Evolutionary conservation across 2,329 filamentous ascomycete genomes (phyloP).

Genomic region (Trichothecium sympodiale): DNA sequence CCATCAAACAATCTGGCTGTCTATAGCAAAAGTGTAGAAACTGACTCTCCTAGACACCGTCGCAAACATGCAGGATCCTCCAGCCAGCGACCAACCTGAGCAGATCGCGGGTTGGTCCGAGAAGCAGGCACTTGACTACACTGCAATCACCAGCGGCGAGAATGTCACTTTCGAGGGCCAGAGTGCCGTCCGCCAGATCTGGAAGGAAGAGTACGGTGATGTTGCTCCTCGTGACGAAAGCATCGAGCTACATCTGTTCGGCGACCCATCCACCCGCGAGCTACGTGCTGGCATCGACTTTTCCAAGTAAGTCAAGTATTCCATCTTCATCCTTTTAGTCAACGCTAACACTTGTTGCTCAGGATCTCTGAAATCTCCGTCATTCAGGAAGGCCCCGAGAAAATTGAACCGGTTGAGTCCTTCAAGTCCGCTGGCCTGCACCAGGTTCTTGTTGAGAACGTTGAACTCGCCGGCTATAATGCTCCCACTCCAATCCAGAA

Average conservation of each 20-base stretch:
- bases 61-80: too few species aligned
- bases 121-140: conserved; percentile 37
- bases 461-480: conserved; percentile 59
- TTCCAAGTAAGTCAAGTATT: conserved; percentile 36
- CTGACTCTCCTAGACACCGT: too few species aligned
- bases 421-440: conserved; percentile 78
- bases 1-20: too few species aligned
- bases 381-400: conserved; percentile 42
- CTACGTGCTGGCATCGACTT: conserved; percentile 49
- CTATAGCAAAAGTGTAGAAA: too few species aligned
- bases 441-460: conserved; percentile 69
- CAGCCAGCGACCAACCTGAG: conserved; percentile 29
- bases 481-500: conserved; percentile 78
- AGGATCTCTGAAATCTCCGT: conserved; percentile 47
- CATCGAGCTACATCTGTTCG: conserved; percentile 70
- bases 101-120: conserved; percentile 31
- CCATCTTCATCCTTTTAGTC: not conserved
- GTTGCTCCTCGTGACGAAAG: conserved; percentile 60
- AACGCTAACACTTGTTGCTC: not conserved
- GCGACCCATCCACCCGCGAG: conserved; percentile 36
- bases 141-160: conserved; percentile 10
- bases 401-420: conserved; percentile 36
- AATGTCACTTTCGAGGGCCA: conserved; percentile 29
- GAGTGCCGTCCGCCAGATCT: conserved; percentile 64
- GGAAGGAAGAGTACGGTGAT: conserved; percentile 77